phyloP scores from a whole-genome alignment of 371 early-diverging fungal species.

The Neoconidiobolus thromboides region DNA sequence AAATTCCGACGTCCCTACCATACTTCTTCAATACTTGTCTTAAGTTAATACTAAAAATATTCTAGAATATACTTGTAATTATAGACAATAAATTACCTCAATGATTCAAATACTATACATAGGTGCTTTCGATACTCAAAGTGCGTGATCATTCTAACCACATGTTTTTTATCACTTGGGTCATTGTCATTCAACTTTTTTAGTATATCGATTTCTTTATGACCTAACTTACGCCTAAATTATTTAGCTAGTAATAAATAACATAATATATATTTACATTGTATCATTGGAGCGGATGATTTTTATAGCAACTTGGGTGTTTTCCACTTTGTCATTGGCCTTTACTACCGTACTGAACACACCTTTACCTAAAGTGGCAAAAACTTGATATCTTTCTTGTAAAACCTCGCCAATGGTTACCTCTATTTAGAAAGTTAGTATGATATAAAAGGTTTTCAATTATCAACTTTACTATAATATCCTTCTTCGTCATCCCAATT shows the following conservation, averaged over 20 bases:
- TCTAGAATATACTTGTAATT: neutral
- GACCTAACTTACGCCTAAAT: constrained; percentile 66
- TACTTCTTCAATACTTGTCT: constrained; percentile 84
- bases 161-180: constrained; percentile 70
- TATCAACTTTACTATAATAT: constrained; percentile 53
- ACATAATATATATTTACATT: constrained; percentile 37
- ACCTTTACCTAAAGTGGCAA: constrained; percentile 73
- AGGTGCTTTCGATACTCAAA: constrained; percentile 84
- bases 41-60: constrained; percentile 52
- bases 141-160: constrained; percentile 56
- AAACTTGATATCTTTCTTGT: constrained; percentile 69
- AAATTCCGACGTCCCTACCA: constrained; percentile 80
- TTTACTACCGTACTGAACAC: constrained; percentile 88
- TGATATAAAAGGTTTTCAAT: constrained; percentile 8
- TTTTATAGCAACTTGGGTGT: constrained; percentile 86
- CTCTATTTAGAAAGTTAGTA: neutral
- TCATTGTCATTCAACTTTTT: constrained; percentile 62
- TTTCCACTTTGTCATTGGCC: constrained; percentile 46
- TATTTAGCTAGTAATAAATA: neutral
- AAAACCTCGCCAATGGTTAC: constrained; percentile 53
- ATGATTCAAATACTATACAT: constrained; percentile 85
- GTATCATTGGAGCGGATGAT: constrained; percentile 84
- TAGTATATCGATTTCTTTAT: constrained; percentile 73
- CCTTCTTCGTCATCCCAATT: constrained; percentile 94
- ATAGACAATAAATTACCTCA: constrained; percentile 23